Base-by-base conservation (phyloP, 768 basidiomycete genomes). In the Mycena sanguinolenta region DNA sequence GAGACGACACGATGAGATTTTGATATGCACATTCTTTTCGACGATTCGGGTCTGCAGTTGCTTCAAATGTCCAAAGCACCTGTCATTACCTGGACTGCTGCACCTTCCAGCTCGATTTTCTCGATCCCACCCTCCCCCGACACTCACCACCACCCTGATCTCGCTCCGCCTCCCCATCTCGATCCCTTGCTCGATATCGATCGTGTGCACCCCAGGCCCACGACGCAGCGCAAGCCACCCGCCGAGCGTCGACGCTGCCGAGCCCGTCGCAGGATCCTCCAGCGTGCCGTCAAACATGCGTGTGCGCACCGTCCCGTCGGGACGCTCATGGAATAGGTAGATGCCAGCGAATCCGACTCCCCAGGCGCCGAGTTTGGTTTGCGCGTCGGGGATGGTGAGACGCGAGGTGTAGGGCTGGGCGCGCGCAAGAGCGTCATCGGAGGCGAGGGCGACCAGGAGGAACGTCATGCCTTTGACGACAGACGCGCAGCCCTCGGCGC, bases 381-480 rank as follows among this genome's bases (percentile, higher is more conserved):
- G 12, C 25, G 25, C 27, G 23, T 75, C 74, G 1, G 80, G 77
- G 0, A 79, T 71, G 2, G 55, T n/a, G 23, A 83, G 52, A 10
- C 75, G 74, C 42, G 75, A 73, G 1, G 78, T 69, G 21, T 76
- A 76, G 0, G 77, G 75, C 64, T 79, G 77, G 42, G 84, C 23
- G 10, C 76, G 77, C 25, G 69, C 75, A 13, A 87, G 75, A 14
- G 83, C 83, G 23, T 83, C 81, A 57, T 82, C 81, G 2, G 83
- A 84, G 0, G 78, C 10, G 6, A 87, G 70, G 58, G 80, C 74
- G 17, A 86, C 64, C 39, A 39, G 75, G 14, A 85, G 61, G 69
- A 84, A 86, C 0, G 82, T 82, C 83, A 87, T 86, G 10, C 85
- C 85, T 69, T 84, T 85, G 12, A 87, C 86, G 55, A 86, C 81